These are phyloP conservation scores for Larix sibirica DNA, from an alignment of 83 land plant genomes.

Conservation along the genomic window DNA sequence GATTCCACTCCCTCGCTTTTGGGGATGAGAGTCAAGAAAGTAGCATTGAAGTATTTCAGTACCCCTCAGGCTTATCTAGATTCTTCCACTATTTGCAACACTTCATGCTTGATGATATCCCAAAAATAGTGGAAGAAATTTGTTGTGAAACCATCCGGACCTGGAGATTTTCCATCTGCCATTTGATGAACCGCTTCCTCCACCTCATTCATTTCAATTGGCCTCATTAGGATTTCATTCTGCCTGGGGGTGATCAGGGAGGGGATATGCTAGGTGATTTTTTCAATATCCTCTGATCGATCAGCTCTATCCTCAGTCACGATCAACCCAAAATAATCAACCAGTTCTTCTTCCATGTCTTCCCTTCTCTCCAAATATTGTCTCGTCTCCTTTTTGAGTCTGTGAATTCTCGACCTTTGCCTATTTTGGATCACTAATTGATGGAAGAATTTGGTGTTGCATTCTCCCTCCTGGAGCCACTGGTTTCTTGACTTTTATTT, in stretches of 20 bases:
- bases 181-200: background rate
- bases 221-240: background rate
- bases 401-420: background rate
- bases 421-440: too few species aligned
- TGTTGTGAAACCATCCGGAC: background rate
- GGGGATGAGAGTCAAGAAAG: background rate
- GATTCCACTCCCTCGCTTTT: background rate
- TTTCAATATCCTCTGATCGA: too few species aligned
- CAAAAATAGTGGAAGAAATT: background rate
- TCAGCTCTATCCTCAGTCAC: background rate
- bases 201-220: background rate
- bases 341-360: background rate
- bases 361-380: background rate
- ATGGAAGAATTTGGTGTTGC: too few species aligned
- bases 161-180: background rate
- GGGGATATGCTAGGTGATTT: too few species aligned
- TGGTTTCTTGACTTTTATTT: too few species aligned
- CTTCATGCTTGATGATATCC: background rate
- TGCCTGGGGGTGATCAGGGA: too few species aligned
- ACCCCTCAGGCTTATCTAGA: background rate
- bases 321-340: background rate
- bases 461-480: too few species aligned
- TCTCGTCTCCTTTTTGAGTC: background rate
- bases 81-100: background rate
- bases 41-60: background rate